phyloP scores from a whole-genome alignment of 2,329 filamentous ascomycete genomes.

The Mollisia scopiformis region DNA sequence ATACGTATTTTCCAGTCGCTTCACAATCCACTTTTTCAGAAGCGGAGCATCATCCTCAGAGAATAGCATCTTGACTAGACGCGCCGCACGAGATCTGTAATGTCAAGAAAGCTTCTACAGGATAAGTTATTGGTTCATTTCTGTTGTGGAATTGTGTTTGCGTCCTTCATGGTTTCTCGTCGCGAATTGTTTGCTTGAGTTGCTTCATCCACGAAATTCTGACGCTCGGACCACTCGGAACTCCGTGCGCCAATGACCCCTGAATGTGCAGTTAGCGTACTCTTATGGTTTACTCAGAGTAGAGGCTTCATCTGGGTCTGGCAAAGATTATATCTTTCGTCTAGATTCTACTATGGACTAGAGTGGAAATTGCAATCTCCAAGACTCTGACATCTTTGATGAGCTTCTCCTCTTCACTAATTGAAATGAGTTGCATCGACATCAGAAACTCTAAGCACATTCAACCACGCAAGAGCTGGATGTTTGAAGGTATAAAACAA shows the following conservation, averaged over 20 bases:
- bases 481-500: neutral
- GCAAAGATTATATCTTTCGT: no score
- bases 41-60: constrained; percentile 62
- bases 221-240: neutral
- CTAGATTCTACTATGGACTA: no score
- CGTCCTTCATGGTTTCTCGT: neutral
- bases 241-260: neutral
- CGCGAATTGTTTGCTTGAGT: constrained; percentile 12
- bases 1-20: constrained; percentile 75
- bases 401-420: no score
- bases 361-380: no score
- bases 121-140: constrained; percentile 9
- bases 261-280: no score
- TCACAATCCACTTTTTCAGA: constrained; percentile 78
- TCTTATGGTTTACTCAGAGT: no score
- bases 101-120: neutral
- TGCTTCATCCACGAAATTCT: neutral
- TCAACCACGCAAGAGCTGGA: neutral
- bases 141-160: constrained; percentile 11
- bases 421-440: no score
- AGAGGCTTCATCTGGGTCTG: no score
- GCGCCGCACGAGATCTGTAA: neutral
- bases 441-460: neutral
- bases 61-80: constrained; percentile 56
- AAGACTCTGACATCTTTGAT: no score